phyloP scores from a whole-genome alignment of 257 asterid species.

The Nicotiana attenuata region DNA sequence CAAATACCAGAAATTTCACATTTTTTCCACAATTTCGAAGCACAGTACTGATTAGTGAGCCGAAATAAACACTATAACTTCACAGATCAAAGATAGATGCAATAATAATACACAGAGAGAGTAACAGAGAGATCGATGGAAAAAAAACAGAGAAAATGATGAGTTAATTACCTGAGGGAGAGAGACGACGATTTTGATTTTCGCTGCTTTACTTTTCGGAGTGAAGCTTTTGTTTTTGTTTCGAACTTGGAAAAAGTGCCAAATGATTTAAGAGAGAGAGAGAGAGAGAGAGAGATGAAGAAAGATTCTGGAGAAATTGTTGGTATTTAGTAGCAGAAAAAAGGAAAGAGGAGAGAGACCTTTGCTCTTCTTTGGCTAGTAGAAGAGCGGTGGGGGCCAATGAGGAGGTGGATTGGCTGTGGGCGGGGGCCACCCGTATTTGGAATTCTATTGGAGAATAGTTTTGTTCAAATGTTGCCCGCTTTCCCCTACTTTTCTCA shows the following conservation, averaged over 20 bases:
- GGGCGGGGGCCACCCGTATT: slow-evolving; percentile 1
- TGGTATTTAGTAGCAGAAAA: slow-evolving; percentile 8
- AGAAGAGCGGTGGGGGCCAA: not conserved
- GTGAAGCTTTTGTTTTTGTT: slow-evolving; percentile 6
- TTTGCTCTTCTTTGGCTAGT: not conserved
- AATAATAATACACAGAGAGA: not conserved
- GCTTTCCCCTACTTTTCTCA: not conserved
- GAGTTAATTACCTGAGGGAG: not conserved
- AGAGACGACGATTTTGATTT: not conserved
- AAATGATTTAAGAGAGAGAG: not conserved
- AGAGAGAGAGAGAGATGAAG: not conserved
- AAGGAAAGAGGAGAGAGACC: not conserved
- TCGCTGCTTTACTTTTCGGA: not conserved
- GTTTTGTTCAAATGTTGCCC: not conserved
- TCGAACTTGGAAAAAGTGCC: not conserved
- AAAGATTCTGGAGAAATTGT: not conserved
- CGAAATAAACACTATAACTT: not conserved
- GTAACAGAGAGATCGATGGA: not conserved
- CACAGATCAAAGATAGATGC: not conserved
- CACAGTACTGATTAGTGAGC: not conserved
- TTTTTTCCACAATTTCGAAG: not conserved
- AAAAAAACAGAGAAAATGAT: not conserved
- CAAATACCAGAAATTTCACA: not conserved
- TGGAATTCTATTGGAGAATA: not conserved
- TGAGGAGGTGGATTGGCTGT: not conserved